Percentiles rank a stretch among this genome's conserved stretches.
Evolutionary conservation across 2,329 filamentous ascomycete genomes (phyloP).

Genomic region (Grosmannia huntii): DNA sequence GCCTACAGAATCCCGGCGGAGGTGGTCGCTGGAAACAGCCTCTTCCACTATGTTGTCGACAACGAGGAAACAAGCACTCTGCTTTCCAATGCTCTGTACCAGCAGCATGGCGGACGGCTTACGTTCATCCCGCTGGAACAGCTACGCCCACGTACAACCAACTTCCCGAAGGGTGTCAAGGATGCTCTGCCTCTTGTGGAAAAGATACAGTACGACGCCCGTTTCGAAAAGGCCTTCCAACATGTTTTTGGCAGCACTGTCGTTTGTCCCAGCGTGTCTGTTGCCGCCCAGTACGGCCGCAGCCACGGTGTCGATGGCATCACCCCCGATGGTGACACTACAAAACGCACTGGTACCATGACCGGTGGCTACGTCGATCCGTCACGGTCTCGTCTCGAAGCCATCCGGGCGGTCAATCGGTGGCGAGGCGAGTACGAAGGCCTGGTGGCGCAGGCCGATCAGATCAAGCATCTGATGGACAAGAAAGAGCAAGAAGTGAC

Average conservation of each 20-base stretch:
- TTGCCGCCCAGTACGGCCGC: constrained; percentile 82
- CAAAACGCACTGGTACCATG: constrained; percentile 88
- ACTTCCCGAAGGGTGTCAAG: constrained; percentile 63
- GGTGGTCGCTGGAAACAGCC: constrained; percentile 78
- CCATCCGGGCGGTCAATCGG: constrained; percentile 60
- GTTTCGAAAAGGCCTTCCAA: constrained; percentile 75
- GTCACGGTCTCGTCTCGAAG: constrained; percentile 74
- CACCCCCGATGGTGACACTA: constrained; percentile 86
- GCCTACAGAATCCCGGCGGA: constrained; percentile 81
- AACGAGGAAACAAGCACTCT: constrained; percentile 76
- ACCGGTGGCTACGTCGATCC: constrained; percentile 90
- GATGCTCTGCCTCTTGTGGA: constrained; percentile 80
- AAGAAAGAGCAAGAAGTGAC: constrained; percentile 82
- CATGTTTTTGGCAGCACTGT: constrained; percentile 95
- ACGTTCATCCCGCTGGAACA: constrained; percentile 92
- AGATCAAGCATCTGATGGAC: constrained; percentile 60
- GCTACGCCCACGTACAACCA: constrained; percentile 55
- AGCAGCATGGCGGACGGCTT: constrained; percentile 68
- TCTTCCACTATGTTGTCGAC: constrained; percentile 95
- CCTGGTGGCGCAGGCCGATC: constrained; percentile 47
- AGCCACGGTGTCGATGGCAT: constrained; percentile 88
- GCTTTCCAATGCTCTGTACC: constrained; percentile 67
- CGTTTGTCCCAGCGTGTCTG: constrained; percentile 77
- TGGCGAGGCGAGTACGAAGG: constrained; percentile 64
- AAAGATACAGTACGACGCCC: constrained; percentile 67